Evolutionary conservation across 208 protist species (phyloP), one percentile per base, ranked within the genome.

Genomic region (Trichomonas vaginalis): DNA sequence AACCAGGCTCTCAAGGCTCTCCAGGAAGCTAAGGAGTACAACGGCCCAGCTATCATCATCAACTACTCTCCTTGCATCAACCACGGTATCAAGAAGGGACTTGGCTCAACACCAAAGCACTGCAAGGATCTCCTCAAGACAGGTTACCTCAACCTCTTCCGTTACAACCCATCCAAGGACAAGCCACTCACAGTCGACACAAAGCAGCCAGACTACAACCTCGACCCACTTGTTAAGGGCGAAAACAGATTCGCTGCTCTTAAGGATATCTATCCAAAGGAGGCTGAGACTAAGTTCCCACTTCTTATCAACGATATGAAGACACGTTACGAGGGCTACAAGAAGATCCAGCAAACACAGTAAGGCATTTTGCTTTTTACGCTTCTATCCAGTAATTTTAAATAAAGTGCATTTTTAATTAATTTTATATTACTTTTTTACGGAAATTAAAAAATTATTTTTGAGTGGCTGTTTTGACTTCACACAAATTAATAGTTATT

Each of bases 21-120:
- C n/a, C 86, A 49, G 21, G 97, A 98, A 87, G 97, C 97, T 46
- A 97, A 97, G 40, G 48, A 82, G 37, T 98, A 96, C 79, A 35
- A 96, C 46, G 97, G 97, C 9, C 97, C 97, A 49, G 96, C 96
- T 39, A 35, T 97, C 62, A 48, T 97, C 40, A 95, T 97, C 47
- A 90, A 86, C 92, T 98, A 97, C 80, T 87, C 97, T n/a, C 97
- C 97, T 12, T 98, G 97, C 95, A 97, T 98, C 37, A 86, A 86
- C 37, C 79, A 86, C 37, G 79, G 79, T 21, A n/a, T 86, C 37
- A 86, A 86, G 79, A 86, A 86, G 37, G 79, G 79, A 86, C 79
- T 86, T 45, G 79, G 79, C n/a, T 39, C 27, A 45, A 86, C 79
- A 45, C 79, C 79, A 86, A 86, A 39, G 37, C 79, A 86, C 79